These are phyloP conservation scores for Cercospora sp. DNA, from an alignment of 2,329 filamentous ascomycete genomes.

Conservation along the genomic window DNA sequence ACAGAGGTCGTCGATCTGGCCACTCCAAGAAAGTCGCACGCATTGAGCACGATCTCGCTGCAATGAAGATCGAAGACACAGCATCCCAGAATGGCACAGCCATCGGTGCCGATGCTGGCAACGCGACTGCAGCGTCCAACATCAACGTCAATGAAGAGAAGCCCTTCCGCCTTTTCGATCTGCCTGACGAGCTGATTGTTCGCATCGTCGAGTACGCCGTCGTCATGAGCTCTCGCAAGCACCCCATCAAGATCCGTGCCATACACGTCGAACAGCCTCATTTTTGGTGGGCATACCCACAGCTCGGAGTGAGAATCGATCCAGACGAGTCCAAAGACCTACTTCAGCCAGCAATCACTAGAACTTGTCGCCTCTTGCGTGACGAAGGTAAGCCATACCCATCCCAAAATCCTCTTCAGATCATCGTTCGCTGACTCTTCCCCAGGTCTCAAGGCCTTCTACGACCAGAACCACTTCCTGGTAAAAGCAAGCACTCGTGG, in stretches of 20 bases:
- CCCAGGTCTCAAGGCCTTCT: not conserved
- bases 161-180: slow-evolving; percentile 11
- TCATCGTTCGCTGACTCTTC: not conserved
- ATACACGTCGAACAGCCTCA: not conserved
- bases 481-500: not conserved
- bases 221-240: slow-evolving; percentile 4
- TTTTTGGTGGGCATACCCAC: not conserved
- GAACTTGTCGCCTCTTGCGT: slow-evolving; percentile 10
- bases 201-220: slow-evolving; percentile 11
- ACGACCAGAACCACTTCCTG: not conserved
- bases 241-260: not conserved
- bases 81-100: not conserved
- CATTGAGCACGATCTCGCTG: not conserved
- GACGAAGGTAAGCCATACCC: not conserved
- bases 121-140: not conserved
- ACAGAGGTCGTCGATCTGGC: not conserved
- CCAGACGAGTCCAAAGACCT: not conserved
- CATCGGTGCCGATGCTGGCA: too few species aligned
- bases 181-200: slow-evolving; percentile 5
- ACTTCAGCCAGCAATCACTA: slow-evolving; percentile 7
- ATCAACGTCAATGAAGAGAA: not conserved
- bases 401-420: too few species aligned
- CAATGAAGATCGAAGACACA: not conserved
- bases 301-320: not conserved
- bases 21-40: not conserved